Percentiles rank a stretch among this genome's conserved stretches.
These are phyloP conservation scores for Nothopassalora personata DNA, from an alignment of 2,329 filamentous ascomycete genomes.

Conservation along the genomic window DNA sequence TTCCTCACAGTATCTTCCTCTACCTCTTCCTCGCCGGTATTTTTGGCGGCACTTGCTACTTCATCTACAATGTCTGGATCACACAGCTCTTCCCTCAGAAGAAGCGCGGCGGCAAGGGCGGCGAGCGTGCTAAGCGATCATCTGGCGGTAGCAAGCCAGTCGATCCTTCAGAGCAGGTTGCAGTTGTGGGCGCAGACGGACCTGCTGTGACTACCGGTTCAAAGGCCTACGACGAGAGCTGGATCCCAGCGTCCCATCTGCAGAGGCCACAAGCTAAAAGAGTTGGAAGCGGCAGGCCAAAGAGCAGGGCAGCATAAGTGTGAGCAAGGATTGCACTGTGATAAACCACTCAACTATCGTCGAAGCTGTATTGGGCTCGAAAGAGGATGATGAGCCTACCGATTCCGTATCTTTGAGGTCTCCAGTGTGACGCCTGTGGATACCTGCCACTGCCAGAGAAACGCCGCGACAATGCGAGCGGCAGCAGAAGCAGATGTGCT, in stretches of 20 bases:
- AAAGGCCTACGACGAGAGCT: conserved; percentile 82
- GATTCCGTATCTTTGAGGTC: not conserved
- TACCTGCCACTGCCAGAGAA: not conserved
- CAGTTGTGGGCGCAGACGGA: conserved; percentile 65
- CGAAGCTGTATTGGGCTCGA: not conserved
- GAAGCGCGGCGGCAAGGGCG: conserved; percentile 52
- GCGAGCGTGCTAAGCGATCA: conserved; percentile 61
- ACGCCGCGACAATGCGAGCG: not conserved
- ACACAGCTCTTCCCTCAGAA: conserved; percentile 90
- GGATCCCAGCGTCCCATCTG: conserved; percentile 87
- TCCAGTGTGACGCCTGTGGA: not conserved
- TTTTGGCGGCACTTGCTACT: conserved; percentile 80
- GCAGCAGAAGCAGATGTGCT: not conserved
- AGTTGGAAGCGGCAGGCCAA: conserved; percentile 48
- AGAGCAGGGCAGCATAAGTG: conserved; percentile 33
- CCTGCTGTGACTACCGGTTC: conserved; percentile 63
- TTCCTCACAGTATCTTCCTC: conserved; percentile 73
- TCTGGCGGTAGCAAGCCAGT: conserved; percentile 63
- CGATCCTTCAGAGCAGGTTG: conserved; percentile 53
- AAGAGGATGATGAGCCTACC: not conserved
- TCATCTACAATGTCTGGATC: conserved; percentile 98
- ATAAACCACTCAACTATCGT: not conserved
- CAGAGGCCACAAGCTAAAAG: conserved; percentile 70
- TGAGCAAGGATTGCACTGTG: not conserved
- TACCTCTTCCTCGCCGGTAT: conserved; percentile 80